Conservation (phyloP, 768 basidiomycete genomes). For the Candolleomyces aberdarensis region DNA sequence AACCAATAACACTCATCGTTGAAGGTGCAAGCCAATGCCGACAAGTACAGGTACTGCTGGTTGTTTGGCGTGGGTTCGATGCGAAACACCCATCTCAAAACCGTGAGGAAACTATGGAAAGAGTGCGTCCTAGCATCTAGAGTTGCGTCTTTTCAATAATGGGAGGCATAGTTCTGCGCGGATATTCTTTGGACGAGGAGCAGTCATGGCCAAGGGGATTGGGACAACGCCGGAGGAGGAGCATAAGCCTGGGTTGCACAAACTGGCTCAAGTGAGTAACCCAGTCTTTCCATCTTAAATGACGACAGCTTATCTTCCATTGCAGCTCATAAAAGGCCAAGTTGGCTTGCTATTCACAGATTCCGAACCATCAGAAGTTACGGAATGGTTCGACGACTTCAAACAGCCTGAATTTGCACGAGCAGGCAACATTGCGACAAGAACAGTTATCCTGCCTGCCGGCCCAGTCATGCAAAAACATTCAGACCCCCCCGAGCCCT, state of each 20-base stretch:
- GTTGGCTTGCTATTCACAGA: constrained; percentile 93
- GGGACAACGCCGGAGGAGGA: constrained; percentile 87
- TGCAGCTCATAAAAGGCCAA: constrained; percentile 90
- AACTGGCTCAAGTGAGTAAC: constrained; percentile 68
- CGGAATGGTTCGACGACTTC: constrained; percentile 93
- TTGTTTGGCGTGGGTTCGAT: constrained; percentile 93
- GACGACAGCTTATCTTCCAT: constrained; percentile 3
- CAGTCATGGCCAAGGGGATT: constrained; percentile 95
- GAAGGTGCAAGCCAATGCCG: constrained; percentile 78
- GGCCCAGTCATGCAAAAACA: constrained; percentile 84
- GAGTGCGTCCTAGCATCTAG: constrained; percentile 50
- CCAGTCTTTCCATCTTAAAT: background rate
- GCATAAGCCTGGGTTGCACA: constrained; percentile 71
- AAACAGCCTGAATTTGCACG: constrained; percentile 89
- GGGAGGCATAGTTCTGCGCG: constrained; percentile 66
- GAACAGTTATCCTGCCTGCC: constrained; percentile 71
- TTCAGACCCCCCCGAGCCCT: constrained; percentile 81
- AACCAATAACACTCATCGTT: constrained; percentile 1
- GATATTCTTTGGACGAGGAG: constrained; percentile 82
- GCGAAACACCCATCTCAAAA: constrained; percentile 93
- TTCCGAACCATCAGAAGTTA: constrained; percentile 83
- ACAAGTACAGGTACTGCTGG: constrained; percentile 96
- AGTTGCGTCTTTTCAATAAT: background rate
- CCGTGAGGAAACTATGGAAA: constrained; percentile 91
- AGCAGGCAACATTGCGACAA: constrained; percentile 74